Percentiles rank a stretch among this genome's conserved stretches.
phyloP scores from a whole-genome alignment of 495 filamentous ascomycete genomes.

The Penicillium cosmopolitanum region DNA sequence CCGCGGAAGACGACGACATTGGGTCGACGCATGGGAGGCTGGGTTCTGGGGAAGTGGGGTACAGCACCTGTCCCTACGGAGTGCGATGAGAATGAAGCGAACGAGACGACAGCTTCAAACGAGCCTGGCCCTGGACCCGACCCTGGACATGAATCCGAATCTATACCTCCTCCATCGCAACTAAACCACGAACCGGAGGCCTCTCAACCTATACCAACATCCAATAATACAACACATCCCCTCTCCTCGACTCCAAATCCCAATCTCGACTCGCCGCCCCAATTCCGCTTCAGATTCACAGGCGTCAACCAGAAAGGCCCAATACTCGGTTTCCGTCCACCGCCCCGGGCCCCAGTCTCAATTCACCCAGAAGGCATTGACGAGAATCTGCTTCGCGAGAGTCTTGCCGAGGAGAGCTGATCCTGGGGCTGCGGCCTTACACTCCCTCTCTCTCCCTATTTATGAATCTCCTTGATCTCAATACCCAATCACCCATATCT shows the following conservation, averaged over 20 bases:
- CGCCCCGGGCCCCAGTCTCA: conserved; percentile 33
- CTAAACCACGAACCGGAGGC: not conserved
- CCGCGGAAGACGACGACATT: conserved; percentile 38
- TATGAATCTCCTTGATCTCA: not conserved
- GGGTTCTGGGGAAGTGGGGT: conserved; percentile 61
- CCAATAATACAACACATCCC: not conserved
- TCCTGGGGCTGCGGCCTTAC: not conserved
- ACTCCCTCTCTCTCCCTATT: not conserved
- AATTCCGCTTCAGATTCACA: conserved; percentile 40
- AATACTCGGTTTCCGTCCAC: conserved; percentile 44
- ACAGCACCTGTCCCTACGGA: conserved; percentile 39
- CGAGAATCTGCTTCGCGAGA: conserved; percentile 45
- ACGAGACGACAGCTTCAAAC: conserved; percentile 6
- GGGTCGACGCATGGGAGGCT: conserved; percentile 54
- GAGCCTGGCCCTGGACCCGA: conserved; percentile 10
- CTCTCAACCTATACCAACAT: not conserved
- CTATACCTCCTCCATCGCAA: conserved; percentile 5
- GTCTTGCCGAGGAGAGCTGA: conserved; percentile 32
- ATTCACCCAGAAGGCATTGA: conserved; percentile 43
- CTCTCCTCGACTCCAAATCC: not conserved
- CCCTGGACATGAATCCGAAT: conserved; percentile 19
- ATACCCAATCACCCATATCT: not conserved
- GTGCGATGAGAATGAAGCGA: conserved; percentile 21
- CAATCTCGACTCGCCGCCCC: not conserved
- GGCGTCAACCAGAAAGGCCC: conserved; percentile 55